Conservation (phyloP, 140 eudicot species). For the Bidens hawaiensis region DNA sequence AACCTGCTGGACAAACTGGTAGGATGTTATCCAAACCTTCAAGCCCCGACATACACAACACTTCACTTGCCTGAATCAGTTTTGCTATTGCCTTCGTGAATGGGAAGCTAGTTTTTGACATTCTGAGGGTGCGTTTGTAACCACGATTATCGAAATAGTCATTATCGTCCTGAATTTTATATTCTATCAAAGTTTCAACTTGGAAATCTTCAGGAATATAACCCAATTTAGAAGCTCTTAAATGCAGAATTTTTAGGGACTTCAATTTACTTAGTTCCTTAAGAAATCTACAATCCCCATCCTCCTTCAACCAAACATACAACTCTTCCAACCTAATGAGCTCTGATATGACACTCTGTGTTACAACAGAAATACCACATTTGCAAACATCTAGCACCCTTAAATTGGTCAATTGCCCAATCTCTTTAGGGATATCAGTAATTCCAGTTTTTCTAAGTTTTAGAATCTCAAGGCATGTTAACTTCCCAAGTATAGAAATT, state of each 20-base stretch:
- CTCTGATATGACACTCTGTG: constrained; percentile 5
- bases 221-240: neutral
- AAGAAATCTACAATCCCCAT: neutral
- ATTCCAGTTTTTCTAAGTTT: neutral
- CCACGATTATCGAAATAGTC: too few species aligned
- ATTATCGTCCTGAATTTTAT: neutral
- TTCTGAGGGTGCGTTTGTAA: neutral
- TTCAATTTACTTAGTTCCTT: neutral
- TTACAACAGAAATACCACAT: neutral
- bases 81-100: neutral
- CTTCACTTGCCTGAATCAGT: neutral
- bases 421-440: neutral
- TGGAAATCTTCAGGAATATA: too few species aligned
- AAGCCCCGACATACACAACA: neutral
- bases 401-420: neutral
- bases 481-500: neutral
- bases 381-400: neutral
- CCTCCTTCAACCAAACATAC: too few species aligned
- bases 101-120: too few species aligned
- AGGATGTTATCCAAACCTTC: neutral
- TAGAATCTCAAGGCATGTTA: too few species aligned
- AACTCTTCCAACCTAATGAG: too few species aligned
- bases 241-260: neutral
- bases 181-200: neutral
- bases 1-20: neutral